Evolutionary conservation across 202 grass and related monocot genomes (phyloP).

Genomic region (Setaria italica): DNA sequence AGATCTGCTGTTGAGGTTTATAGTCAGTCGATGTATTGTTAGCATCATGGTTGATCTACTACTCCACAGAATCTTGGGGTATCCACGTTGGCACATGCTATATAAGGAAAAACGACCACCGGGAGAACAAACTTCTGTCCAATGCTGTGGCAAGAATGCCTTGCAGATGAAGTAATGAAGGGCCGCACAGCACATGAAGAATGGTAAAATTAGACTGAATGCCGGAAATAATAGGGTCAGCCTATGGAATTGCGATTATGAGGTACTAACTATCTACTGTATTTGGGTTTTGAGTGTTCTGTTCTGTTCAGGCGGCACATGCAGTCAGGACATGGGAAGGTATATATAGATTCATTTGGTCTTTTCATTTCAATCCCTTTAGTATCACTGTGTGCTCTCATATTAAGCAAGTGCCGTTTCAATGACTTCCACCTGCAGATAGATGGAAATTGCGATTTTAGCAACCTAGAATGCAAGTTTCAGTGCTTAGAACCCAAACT

Average conservation of each 20-base stretch:
- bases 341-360: constrained; percentile 89
- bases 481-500: constrained; percentile 20
- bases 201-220: constrained; percentile 50
- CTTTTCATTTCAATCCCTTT: constrained; percentile 95
- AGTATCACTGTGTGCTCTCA: constrained; percentile 84
- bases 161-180: constrained; percentile 27
- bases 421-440: constrained; percentile 82
- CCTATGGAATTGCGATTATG: constrained; percentile 25
- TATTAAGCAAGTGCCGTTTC: constrained; percentile 80
- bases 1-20: constrained; percentile 34
- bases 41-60: constrained; percentile 42
- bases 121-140: constrained; percentile 29
- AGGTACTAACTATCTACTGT: constrained; percentile 70
- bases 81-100: constrained; percentile 32
- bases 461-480: constrained; percentile 7
- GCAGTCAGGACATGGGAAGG: constrained; percentile 86
- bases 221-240: constrained; percentile 52
- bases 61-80: constrained; percentile 1
- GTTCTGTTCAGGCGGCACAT: constrained; percentile 89
- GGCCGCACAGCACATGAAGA: constrained; percentile 45
- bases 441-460: constrained; percentile 12
- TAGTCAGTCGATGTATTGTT: constrained; percentile 34
- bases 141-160: constrained; percentile 27
- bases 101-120: constrained; percentile 18
- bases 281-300: constrained; percentile 54